phyloP scores from a whole-genome alignment of 768 basidiomycete genomes.

The Lepiota brunneoincarnata region DNA sequence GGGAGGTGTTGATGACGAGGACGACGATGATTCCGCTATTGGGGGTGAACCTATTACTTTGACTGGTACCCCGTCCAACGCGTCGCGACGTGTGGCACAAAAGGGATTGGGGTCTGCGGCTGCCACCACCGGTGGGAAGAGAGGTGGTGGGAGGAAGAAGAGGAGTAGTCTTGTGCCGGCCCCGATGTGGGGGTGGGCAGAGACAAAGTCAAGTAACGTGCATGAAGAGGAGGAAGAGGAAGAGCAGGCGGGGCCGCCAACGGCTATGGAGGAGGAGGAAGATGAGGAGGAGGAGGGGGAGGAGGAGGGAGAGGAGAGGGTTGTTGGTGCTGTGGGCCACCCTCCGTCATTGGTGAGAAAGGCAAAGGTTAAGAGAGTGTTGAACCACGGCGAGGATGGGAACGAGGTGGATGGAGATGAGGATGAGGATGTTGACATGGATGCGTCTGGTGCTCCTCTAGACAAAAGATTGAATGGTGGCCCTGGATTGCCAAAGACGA shows the following conservation, averaged over 20 bases:
- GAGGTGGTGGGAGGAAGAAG: constrained; percentile 40
- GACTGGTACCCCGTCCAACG: constrained; percentile 23
- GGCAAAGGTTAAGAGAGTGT: neutral
- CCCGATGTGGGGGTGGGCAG: constrained; percentile 87
- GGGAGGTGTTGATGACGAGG: constrained; percentile 16
- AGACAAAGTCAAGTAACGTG: constrained; percentile 32
- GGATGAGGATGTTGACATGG: constrained; percentile 18
- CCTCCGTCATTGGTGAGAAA: constrained; percentile 17
- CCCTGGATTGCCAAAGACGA: neutral
- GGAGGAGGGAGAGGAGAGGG: constrained; percentile 36
- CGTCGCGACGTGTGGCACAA: constrained; percentile 12
- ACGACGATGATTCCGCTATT: constrained; percentile 24
- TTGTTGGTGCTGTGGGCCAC: neutral
- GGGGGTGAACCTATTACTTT: neutral
- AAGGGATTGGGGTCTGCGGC: neutral
- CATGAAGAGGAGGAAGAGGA: constrained; percentile 50
- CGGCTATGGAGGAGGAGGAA: constrained; percentile 60
- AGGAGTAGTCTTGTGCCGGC: constrained; percentile 72
- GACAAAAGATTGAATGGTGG: neutral
- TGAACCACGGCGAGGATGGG: constrained; percentile 3
- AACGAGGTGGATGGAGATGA: constrained; percentile 9
- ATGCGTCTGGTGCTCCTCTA: constrained; percentile 2
- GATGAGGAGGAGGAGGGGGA: constrained; percentile 35
- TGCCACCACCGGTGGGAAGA: constrained; percentile 21
- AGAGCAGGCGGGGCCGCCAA: constrained; percentile 51